These are phyloP conservation scores for Schizonepeta tenuifolia DNA, from an alignment of 257 asterid species.

Conservation along the genomic window DNA sequence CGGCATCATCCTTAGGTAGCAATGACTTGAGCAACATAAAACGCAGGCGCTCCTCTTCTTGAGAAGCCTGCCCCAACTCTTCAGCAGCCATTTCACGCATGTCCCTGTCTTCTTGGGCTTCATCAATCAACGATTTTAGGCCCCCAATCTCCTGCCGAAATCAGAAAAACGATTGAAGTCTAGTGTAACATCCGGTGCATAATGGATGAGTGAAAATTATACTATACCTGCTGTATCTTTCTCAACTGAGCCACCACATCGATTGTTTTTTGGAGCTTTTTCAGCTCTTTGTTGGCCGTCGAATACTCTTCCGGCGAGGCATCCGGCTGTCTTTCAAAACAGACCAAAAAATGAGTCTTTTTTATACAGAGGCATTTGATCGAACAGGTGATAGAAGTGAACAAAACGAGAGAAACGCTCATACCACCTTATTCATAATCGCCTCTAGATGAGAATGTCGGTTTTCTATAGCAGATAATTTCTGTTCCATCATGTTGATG, in stretches of 20 bases:
- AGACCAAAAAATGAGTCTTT: conserved; percentile 14
- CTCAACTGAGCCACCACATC: conserved; percentile 66
- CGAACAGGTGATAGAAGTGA: conserved; percentile 31
- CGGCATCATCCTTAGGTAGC: conserved; percentile 95
- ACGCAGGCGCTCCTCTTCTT: conserved; percentile 73
- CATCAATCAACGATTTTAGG: conserved; percentile 61
- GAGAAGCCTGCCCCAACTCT: conserved; percentile 67
- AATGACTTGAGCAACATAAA: conserved; percentile 70
- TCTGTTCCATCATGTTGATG: conserved; percentile 79
- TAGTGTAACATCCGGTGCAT: no score
- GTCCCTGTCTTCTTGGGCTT: conserved; percentile 78
- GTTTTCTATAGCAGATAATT: conserved; percentile 62
- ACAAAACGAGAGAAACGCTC: neutral
- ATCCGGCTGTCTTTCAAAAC: conserved; percentile 71
- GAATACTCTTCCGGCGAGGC: conserved; percentile 73
- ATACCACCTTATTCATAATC: conserved; percentile 59
- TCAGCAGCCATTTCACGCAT: conserved; percentile 88
- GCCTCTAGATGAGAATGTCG: conserved; percentile 64
- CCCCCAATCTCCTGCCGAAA: conserved; percentile 71
- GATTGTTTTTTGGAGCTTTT: conserved; percentile 66
- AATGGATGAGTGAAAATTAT: no score
- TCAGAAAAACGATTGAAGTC: neutral
- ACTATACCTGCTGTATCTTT: conserved; percentile 74
- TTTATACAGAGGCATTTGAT: conserved; percentile 24
- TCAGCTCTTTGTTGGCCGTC: conserved; percentile 81